A percentile compares a stretch with the other conserved stretches of the same genome.
Evolutionary conservation across 163 green algal genomes (phyloP).

Genomic region (Chlamydomonas reinhardtii): DNA sequence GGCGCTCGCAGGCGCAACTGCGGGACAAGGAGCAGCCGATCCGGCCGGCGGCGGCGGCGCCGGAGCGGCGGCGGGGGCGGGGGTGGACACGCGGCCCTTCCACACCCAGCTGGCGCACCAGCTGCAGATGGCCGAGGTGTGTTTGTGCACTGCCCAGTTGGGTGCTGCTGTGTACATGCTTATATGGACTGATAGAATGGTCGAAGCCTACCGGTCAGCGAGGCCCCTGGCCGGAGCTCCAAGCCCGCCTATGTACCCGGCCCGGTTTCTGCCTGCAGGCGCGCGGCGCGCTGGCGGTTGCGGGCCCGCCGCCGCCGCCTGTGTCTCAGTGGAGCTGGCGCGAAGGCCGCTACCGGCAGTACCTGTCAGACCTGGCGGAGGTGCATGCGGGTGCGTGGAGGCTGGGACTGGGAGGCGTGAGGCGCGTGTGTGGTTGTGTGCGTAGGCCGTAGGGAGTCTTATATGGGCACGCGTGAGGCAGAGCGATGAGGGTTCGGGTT

Average conservation of each 20-base stretch:
- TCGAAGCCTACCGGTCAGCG: too few relatives aligned
- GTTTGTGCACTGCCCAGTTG: not conserved
- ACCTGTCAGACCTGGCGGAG: constrained; percentile 30
- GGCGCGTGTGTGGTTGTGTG: not conserved
- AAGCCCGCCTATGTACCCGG: too few relatives aligned
- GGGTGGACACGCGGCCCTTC: not conserved
- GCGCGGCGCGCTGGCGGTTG: constrained; percentile 42
- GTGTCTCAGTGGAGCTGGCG: constrained; percentile 44
- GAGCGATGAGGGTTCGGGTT: too few relatives aligned
- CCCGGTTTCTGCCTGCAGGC: not conserved
- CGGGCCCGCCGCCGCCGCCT: constrained; percentile 34
- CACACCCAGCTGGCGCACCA: constrained; percentile 26
- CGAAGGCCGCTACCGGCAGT: constrained; percentile 32
- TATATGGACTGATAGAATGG: too few relatives aligned
- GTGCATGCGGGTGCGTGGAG: constrained; percentile 24
- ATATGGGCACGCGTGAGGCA: too few relatives aligned
- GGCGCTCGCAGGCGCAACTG: not conserved
- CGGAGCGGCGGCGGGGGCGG: not conserved
- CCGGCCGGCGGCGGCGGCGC: not conserved
- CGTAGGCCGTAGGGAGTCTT: too few relatives aligned
- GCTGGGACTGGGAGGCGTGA: not conserved
- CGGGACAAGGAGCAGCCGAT: too few relatives aligned
- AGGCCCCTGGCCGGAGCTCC: too few relatives aligned
- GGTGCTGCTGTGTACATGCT: too few relatives aligned
- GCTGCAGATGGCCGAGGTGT: constrained; percentile 41